Percentiles rank a stretch among this genome's conserved stretches.
Conservation (phyloP, 768 basidiomycete genomes). For the Tephrocybe rancida region DNA sequence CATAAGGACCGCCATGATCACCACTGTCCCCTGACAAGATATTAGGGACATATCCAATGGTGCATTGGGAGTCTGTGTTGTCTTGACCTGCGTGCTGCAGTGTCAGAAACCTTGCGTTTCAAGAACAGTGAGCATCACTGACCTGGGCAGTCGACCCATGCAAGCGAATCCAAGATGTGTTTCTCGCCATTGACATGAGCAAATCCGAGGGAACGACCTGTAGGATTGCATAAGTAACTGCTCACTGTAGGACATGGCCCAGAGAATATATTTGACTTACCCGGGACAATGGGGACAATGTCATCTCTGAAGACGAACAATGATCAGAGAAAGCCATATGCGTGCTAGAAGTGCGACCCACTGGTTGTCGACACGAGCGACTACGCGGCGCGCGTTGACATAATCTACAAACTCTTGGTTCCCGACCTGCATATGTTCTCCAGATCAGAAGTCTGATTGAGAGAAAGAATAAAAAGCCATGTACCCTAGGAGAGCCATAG, state of each 20-base stretch:
- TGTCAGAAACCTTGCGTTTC: not conserved
- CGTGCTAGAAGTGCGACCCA: conserved; percentile 11
- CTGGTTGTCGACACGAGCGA: conserved; percentile 62
- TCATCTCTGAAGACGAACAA: conserved; percentile 34
- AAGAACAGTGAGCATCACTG: not conserved
- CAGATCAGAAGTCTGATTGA: too few relatives aligned
- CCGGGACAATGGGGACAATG: conserved; percentile 40
- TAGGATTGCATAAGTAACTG: not conserved
- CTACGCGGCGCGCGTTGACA: conserved; percentile 44
- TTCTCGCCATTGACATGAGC: conserved; percentile 46
- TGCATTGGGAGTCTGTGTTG: conserved; percentile 16
- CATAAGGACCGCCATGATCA: conserved; percentile 14
- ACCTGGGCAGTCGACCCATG: conserved; percentile 62
- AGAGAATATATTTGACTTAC: conserved; percentile 18
- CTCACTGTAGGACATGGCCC: too few relatives aligned
- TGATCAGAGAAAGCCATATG: not conserved
- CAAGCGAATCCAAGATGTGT: conserved; percentile 35
- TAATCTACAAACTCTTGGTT: conserved; percentile 34
- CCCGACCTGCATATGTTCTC: too few relatives aligned
- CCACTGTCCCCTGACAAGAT: conserved; percentile 13
- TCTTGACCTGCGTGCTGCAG: conserved; percentile 28
- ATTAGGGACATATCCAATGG: conserved; percentile 19
- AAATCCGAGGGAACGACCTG: conserved; percentile 43
- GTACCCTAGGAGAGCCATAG: conserved; percentile 25
- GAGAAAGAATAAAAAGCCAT: not conserved